Base-by-base conservation (phyloP, 1,284 basidiomycete genomes). In the Limonomyces culmigenus region DNA sequence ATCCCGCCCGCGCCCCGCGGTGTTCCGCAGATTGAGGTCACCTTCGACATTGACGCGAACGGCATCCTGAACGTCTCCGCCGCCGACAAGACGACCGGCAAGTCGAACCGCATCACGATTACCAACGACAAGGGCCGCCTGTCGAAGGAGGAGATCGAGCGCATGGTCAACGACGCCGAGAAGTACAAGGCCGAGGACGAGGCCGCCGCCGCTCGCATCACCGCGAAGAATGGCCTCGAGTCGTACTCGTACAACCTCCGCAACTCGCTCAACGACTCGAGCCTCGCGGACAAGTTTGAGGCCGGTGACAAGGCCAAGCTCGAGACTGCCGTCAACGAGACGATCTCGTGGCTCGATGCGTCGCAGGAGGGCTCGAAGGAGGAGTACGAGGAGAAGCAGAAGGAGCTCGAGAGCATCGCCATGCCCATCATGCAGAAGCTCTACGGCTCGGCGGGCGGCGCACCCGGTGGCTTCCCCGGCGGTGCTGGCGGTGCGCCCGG, bases 121-220 rank as follows among this genome's bases (percentile, higher is more conserved):
- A 93, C 87, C 55, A 96, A 96, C 61, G 89, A 95, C 70, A 95
- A 96, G 71, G 93, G 93, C 39, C 91, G 93, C 62, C 68, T 98
- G 39, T 91, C 86, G 50, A 93, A 93, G 70, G 92, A 96, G 60
- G 92, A 97, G 62, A 97, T 97, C 46, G 92, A 97, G 65, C 80
- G 86, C 55, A 97, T 98, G 93, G 80, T 96, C 41, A 52, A 59
- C 44, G 87, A 93, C 50, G 89, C 89, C 41, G 89, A 92, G 74
- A 81, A 87, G 62, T 93, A 87, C 70, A 88, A 83, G 63, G 74
- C 71, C 43, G 84, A 87, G 69, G 83, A 87, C 46, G 83, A 83
- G 47, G 81, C 68, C 32, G 80, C 80, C 33, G 73, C 79, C 50
- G 63, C 79, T 48, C 84, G 89, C 43, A 93, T 95, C 57, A 53